Evolutionary conservation across 2,329 filamentous ascomycete genomes (phyloP).

Genomic region (Neofusicoccum kwambonambiense): DNA sequence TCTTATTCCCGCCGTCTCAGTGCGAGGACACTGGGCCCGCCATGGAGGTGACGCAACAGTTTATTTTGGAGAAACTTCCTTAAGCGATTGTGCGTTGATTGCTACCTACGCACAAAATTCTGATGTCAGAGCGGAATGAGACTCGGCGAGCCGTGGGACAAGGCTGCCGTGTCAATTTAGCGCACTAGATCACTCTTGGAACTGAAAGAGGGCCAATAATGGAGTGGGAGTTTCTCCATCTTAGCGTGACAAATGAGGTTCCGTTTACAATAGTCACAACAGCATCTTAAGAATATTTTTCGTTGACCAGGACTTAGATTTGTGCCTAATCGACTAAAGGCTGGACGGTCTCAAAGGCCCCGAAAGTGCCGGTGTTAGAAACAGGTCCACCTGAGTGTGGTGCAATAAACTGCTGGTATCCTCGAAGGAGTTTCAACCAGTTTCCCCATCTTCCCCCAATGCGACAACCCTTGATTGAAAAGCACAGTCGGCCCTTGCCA

Average conservation of each 20-base stretch:
- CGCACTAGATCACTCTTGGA: conserved; percentile 17
- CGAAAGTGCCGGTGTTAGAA: conserved; percentile 17
- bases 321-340: conserved; percentile 14
- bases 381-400: conserved; percentile 6
- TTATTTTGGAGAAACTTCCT: conserved; percentile 33
- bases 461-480: background rate
- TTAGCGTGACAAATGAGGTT: conserved; percentile 19
- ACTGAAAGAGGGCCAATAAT: conserved; percentile 18
- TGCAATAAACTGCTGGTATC: conserved; percentile 6
- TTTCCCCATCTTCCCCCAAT: conserved; percentile 15
- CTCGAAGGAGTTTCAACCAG: conserved; percentile 19
- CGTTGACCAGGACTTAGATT: conserved; percentile 14
- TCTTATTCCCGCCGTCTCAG: conserved; percentile 39
- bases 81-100: conserved; percentile 10
- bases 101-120: background rate
- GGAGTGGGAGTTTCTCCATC: conserved; percentile 10
- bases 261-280: conserved; percentile 1
- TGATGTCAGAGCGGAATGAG: conserved; percentile 17
- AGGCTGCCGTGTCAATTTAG: conserved; percentile 17
- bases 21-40: conserved; percentile 38
- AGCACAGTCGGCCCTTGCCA: background rate
- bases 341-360: conserved; percentile 16
- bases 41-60: conserved; percentile 40
- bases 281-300: background rate
- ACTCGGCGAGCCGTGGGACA: conserved; percentile 6